A percentile compares a stretch with the other conserved stretches of the same genome.
phyloP scores from a whole-genome alignment of 805 yeast species.

The Candida silvatica region DNA sequence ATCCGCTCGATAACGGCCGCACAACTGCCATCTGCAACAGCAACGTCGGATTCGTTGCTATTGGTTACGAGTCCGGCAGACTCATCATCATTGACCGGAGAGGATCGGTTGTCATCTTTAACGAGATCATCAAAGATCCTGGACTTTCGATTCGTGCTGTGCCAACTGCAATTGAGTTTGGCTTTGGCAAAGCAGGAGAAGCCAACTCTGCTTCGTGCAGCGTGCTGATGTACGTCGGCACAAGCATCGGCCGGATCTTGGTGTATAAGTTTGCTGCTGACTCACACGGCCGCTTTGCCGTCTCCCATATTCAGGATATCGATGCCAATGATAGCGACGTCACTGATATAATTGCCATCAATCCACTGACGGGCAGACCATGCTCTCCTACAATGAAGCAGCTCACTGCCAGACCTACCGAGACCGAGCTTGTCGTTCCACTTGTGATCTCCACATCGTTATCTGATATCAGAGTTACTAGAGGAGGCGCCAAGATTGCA shows the following conservation, averaged over 20 bases:
- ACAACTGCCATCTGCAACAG: conserved; percentile 62
- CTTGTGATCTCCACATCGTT: conserved; percentile 46
- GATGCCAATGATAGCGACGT: conserved; percentile 46
- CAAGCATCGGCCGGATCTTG: conserved; percentile 62
- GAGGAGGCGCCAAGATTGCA: conserved; percentile 53
- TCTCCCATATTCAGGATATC: conserved; percentile 38
- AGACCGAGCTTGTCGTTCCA: conserved; percentile 50
- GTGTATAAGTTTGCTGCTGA: conserved; percentile 59
- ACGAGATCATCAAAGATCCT: conserved; percentile 20
- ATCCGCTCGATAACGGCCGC: conserved; percentile 29
- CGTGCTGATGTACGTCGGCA: conserved; percentile 68
- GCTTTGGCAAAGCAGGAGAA: conserved; percentile 51
- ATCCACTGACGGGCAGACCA: conserved; percentile 50
- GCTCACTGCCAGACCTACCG: conserved; percentile 33
- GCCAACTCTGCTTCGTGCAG: conserved; percentile 43
- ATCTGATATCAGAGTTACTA: conserved; percentile 54
- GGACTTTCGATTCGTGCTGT: conserved; percentile 20
- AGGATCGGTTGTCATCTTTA: conserved; percentile 47
- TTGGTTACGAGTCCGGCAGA: conserved; percentile 72
- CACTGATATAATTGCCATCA: conserved; percentile 47
- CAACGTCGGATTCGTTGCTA: conserved; percentile 74
- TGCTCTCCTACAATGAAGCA: conserved; percentile 55
- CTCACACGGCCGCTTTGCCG: conserved; percentile 51
- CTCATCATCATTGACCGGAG: conserved; percentile 70
- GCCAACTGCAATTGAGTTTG: conserved; percentile 62